phyloP scores from a whole-genome alignment of 768 basidiomycete genomes.

The Leccinellum rugosiceps region DNA sequence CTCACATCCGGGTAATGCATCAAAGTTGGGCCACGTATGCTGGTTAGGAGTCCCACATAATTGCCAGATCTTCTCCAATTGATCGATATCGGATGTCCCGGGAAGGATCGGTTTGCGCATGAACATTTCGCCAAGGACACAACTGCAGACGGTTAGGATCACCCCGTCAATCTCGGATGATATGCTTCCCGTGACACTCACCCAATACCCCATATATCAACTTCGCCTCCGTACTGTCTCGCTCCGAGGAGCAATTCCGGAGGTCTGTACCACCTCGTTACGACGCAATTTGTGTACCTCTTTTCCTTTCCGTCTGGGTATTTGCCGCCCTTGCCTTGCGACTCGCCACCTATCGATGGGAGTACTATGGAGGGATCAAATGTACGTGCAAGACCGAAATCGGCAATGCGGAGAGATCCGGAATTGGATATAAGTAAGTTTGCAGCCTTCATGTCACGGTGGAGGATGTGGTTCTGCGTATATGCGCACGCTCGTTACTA shows the following conservation, averaged over 20 bases:
- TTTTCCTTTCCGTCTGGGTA: slow-evolving; percentile 50
- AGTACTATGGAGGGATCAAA: slow-evolving; percentile 52
- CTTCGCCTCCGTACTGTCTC: slow-evolving; percentile 85
- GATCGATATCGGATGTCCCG: slow-evolving; percentile 88
- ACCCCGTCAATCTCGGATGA: background rate
- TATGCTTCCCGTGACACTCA: slow-evolving; percentile 35
- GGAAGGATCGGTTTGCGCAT: slow-evolving; percentile 80
- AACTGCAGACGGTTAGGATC: slow-evolving; percentile 44
- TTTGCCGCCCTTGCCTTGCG: slow-evolving; percentile 23
- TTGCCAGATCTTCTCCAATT: slow-evolving; percentile 84
- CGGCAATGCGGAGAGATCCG: slow-evolving; percentile 85
- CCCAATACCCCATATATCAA: slow-evolving; percentile 99
- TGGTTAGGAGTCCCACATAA: slow-evolving; percentile 88
- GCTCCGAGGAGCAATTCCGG: slow-evolving; percentile 91
- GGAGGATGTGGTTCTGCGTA: slow-evolving; percentile 86
- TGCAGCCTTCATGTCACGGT: slow-evolving; percentile 99
- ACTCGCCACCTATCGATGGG: slow-evolving; percentile 18
- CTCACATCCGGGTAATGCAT: slow-evolving; percentile 73
- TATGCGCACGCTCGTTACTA: slow-evolving; percentile 8
- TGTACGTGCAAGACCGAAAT: slow-evolving; percentile 92
- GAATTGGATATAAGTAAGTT: slow-evolving; percentile 90
- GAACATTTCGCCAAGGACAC: slow-evolving; percentile 98
- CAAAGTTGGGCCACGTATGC: slow-evolving; percentile 76
- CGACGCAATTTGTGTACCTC: slow-evolving; percentile 93
- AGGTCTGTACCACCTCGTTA: slow-evolving; percentile 93